Conservation (phyloP, 345 rosid species). For the Acer campestre region DNA sequence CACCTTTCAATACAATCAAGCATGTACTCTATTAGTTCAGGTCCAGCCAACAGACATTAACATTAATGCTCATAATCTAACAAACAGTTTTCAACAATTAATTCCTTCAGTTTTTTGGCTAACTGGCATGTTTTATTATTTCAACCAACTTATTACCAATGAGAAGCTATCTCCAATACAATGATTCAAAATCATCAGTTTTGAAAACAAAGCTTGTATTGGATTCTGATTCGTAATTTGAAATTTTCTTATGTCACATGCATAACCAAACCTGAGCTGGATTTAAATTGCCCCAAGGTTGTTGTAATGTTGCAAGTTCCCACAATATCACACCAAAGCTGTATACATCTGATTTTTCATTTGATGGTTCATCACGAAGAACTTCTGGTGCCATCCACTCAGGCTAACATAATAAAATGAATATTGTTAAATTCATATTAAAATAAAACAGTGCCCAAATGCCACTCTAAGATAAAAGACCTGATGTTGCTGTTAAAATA, state of each 20-base stretch:
- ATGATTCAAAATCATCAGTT: background rate
- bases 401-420: slow-evolving; percentile 55
- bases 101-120: background rate
- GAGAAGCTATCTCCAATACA: background rate
- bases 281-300: slow-evolving; percentile 93
- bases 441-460: background rate
- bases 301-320: slow-evolving; percentile 97
- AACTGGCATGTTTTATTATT: background rate
- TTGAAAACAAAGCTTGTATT: background rate
- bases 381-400: slow-evolving; percentile 99
- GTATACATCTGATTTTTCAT: slow-evolving; percentile 93
- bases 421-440: slow-evolving; percentile 13
- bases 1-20: no score
- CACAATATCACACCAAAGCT: slow-evolving; percentile 97
- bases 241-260: background rate
- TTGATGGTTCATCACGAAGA: slow-evolving; percentile 93
- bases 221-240: background rate
- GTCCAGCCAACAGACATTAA: background rate
- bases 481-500: slow-evolving; percentile 8
- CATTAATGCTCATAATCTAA: background rate
- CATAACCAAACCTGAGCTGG: slow-evolving; percentile 85
- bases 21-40: no score
- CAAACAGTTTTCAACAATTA: background rate
- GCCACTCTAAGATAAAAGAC: slow-evolving; percentile 13
- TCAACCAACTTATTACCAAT: background rate